Base-by-base conservation (phyloP, 2,329 filamentous ascomycete species). In the Cadophora luteo-olivacea region DNA sequence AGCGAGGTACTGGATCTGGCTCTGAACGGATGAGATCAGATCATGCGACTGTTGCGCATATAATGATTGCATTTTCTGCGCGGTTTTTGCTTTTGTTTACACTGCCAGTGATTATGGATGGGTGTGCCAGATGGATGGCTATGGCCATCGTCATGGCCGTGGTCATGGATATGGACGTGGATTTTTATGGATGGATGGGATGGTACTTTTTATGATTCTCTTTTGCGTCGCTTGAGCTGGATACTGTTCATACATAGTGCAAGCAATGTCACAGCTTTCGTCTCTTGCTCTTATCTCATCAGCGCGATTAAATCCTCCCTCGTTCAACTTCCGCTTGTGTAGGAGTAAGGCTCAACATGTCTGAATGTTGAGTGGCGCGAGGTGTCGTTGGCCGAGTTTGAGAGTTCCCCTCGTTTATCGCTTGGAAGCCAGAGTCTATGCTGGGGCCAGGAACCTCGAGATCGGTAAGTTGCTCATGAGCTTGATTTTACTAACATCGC, bases 11-110 rank as follows among this genome's bases (percentile, higher is more conserved):
- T 48, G 45, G 22, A 49, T 48, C 11, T 33, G 38, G 16, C 38
- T 11, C 24, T 32, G 14, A 16, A 19, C 1, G 14, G 58, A 41
- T 14, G 7, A 14, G 41, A 16, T 58, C 38, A 22, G 19, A 48
- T 49, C 22, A 32, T 22, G 58, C 38, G 36, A 49, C 29, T 25
- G 16, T 49, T 32, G 7, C 29, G 58, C 45, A 49, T 25, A 61
- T 61, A 61, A 32, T 33, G 38, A 49, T 49, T 49, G 41, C 38
- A 61, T 51, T 61, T 51, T 33, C 24, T 61, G 24, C 24, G 36
- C 24, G 24, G 38, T 32, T 49, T n/a, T 19, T 58, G 19, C 1
- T 38, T 24, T 14, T 2, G 5, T 41, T 25, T 6, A 45, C 19
- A 38, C 45, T n/a, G 55, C 33, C 45, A 36, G 55, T 24, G 11